These are phyloP conservation scores for Apiospora phragmitis DNA, from an alignment of 2,329 filamentous ascomycete genomes.

Conservation along the genomic window DNA sequence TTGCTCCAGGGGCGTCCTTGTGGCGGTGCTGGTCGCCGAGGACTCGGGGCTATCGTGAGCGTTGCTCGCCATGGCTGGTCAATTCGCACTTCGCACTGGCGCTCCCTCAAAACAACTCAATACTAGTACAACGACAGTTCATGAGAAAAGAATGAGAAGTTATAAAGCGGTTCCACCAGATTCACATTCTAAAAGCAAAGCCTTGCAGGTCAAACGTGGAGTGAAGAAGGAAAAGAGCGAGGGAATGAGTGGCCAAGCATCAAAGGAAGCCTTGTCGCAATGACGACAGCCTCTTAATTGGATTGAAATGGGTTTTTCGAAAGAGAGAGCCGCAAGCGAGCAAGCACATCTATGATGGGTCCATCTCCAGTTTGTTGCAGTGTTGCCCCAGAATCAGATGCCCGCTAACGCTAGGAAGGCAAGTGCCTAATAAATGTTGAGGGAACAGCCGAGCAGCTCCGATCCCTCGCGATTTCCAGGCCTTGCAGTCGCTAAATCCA, in stretches of 20 bases:
- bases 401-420: not conserved
- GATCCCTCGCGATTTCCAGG: not conserved
- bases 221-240: not conserved
- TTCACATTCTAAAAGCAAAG: not conserved
- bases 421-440: not conserved
- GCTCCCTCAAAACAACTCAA: not conserved
- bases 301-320: conserved; percentile 2
- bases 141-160: not conserved
- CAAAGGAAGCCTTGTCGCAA: not conserved
- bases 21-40: not conserved
- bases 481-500: not conserved
- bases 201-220: not conserved
- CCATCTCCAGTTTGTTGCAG: not conserved
- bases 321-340: not conserved
- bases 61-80: not conserved
- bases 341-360: not conserved
- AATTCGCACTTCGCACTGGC: not conserved
- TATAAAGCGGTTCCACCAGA: not conserved
- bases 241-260: not conserved
- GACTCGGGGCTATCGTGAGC: not conserved
- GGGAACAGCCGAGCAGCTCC: not conserved
- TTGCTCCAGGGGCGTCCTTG: conserved; percentile 31
- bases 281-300: not conserved
- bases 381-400: not conserved
- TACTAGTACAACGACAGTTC: not conserved